phyloP scores from a whole-genome alignment of 2,329 filamentous ascomycete genomes.

The Drechslera avenae region DNA sequence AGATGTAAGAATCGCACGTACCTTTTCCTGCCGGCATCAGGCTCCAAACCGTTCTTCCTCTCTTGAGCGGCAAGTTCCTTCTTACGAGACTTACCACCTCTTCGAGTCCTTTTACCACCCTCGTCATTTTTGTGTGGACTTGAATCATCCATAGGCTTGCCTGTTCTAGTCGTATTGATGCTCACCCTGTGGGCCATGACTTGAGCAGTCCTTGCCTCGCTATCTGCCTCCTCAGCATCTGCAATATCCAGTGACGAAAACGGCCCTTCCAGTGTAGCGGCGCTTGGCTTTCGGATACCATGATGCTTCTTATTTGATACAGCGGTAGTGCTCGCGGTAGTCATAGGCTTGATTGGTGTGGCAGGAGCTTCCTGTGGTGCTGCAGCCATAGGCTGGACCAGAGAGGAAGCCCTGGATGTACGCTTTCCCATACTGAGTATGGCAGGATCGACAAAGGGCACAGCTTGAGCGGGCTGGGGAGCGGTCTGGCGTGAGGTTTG shows the following conservation, averaged over 20 bases:
- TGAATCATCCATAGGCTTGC: slow-evolving; percentile 48
- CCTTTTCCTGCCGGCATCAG: slow-evolving; percentile 40
- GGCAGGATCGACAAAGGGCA: slow-evolving; percentile 75
- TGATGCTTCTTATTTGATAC: slow-evolving; percentile 43
- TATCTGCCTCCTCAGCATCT: slow-evolving; percentile 47
- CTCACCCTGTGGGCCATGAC: slow-evolving; percentile 41
- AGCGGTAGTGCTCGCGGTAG: slow-evolving; percentile 42
- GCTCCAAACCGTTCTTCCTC: slow-evolving; percentile 36
- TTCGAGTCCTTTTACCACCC: slow-evolving; percentile 53
- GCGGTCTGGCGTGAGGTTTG: slow-evolving; percentile 20
- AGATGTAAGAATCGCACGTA: slow-evolving; percentile 36
- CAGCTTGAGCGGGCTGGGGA: slow-evolving; percentile 29
- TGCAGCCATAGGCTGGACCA: slow-evolving; percentile 24
- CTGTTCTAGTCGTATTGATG: slow-evolving; percentile 48
- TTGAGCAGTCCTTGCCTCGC: slow-evolving; percentile 37
- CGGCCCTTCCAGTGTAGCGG: slow-evolving; percentile 48
- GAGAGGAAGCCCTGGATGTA: slow-evolving; percentile 33
- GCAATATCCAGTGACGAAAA: slow-evolving; percentile 49
- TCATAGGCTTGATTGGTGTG: slow-evolving; percentile 51
- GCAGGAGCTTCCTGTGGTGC: slow-evolving; percentile 48
- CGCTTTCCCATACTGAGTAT: slow-evolving; percentile 70
- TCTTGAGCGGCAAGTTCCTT: slow-evolving; percentile 53
- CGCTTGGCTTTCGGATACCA: slow-evolving; percentile 42
- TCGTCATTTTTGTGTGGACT: slow-evolving; percentile 41
- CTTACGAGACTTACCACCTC: slow-evolving; percentile 53